Evolutionary conservation across 2,329 filamentous ascomycete species (phyloP).

Genomic region (Talaromyces atroroseus): DNA sequence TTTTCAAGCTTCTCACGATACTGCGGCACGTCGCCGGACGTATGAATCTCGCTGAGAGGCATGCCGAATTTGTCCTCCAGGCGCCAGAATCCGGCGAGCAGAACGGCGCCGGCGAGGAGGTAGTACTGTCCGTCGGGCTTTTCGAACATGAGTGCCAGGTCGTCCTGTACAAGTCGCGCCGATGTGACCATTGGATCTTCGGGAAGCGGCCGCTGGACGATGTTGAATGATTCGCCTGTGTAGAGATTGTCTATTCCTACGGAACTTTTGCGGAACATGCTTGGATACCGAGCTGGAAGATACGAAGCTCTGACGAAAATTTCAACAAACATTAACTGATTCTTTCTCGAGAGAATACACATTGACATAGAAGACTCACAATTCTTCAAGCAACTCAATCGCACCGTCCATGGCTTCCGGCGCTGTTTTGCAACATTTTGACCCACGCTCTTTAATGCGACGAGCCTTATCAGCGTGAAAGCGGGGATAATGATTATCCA

Average conservation of each 20-base stretch:
- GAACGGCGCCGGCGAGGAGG: conserved; percentile 67
- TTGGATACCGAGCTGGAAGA: conserved; percentile 69
- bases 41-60: conserved; percentile 73
- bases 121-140: conserved; percentile 71
- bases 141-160: conserved; percentile 80
- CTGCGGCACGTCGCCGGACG: conserved; percentile 67
- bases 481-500: conserved; percentile 71
- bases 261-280: conserved; percentile 58
- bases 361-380: conserved; percentile 35
- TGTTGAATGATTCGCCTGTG: conserved; percentile 68
- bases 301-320: conserved; percentile 46
- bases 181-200: conserved; percentile 76
- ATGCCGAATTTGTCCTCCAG: conserved; percentile 76
- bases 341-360: too few species aligned
- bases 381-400: conserved; percentile 69
- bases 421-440: conserved; percentile 63
- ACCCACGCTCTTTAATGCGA: conserved; percentile 61
- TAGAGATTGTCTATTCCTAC: conserved; percentile 65
- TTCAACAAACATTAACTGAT: too few species aligned
- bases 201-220: conserved; percentile 55
- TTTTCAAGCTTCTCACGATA: conserved; percentile 67
- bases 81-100: conserved; percentile 79
- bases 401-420: conserved; percentile 67
- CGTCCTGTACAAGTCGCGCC: conserved; percentile 71
- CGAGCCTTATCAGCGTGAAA: conserved; percentile 67